Percentiles rank a stretch among this genome's conserved stretches.
These are phyloP conservation scores for Podospora comata DNA, from an alignment of 495 filamentous ascomycete genomes.

Conservation along the genomic window DNA sequence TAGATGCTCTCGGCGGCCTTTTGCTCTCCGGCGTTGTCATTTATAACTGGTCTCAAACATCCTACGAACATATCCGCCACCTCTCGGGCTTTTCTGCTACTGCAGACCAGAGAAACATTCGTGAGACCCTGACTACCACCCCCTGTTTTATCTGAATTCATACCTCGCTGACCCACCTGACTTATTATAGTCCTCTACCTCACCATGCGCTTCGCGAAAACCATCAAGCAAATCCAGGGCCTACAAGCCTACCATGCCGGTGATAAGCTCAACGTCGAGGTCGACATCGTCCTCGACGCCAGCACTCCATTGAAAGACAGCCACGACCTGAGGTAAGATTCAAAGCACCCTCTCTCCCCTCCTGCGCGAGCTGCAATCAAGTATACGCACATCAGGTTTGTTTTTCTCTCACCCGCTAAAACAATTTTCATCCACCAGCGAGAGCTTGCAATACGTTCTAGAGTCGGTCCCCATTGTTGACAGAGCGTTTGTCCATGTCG, in stretches of 20 bases:
- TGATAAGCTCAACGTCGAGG: conserved; percentile 80
- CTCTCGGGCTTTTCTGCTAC: conserved; percentile 78
- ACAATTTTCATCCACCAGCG: conserved; percentile 36
- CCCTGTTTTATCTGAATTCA: not conserved
- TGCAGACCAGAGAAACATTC: conserved; percentile 75
- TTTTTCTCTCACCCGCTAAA: not conserved
- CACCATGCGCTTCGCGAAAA: conserved; percentile 90
- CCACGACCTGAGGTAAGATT: conserved; percentile 67
- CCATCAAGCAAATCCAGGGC: conserved; percentile 83
- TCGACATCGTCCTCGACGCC: conserved; percentile 75
- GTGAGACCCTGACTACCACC: conserved; percentile 24
- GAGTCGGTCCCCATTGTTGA: conserved; percentile 79
- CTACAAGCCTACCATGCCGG: conserved; percentile 86
- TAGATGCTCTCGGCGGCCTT: conserved; percentile 81
- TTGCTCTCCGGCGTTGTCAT: conserved; percentile 80
- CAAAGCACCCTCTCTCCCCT: not conserved
- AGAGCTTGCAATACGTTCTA: conserved; percentile 85
- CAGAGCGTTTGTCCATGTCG: conserved; percentile 70
- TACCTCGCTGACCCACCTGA: conserved; percentile 12
- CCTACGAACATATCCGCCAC: conserved; percentile 73
- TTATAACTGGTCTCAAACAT: conserved; percentile 76
- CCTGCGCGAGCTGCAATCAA: not conserved
- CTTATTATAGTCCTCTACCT: conserved; percentile 65
- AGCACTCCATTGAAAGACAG: conserved; percentile 74
- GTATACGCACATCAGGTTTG: not conserved